Base-by-base conservation (phyloP, 352 stramenopile species). In the Pythium vanterpoolii region DNA sequence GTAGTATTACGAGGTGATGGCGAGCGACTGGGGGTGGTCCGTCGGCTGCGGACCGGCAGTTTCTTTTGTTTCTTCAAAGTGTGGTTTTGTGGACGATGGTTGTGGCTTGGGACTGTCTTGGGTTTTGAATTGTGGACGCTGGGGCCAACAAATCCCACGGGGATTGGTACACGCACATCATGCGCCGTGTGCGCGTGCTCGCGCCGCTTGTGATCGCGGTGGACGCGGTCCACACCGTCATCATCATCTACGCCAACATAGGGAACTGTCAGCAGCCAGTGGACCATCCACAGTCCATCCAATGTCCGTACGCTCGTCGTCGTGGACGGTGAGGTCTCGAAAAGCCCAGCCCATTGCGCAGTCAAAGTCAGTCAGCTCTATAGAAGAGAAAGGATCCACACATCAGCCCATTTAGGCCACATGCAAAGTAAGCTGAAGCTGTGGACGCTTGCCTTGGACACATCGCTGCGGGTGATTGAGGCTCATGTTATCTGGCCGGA, bases 291-390 rank as follows among this genome's bases (percentile, higher is more conserved):
- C 34, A 8, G 7, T 8, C n/a, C 34, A 40, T 16, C 14, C 14
- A 40, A 36, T 14, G 31, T 36, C 11, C 50, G 16, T 62, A 76
- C 71, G 62, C 24, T 51, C 21, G 26, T 57, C 28, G 3, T 50
- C 49, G 24, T 60, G 34, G 23, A 43, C 28, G 5, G 26, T 55
- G 7, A 83, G 34, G 36, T 83, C 59, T 14, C 49, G 74, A 45
- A 89, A 85, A 1, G 64, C 66, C 78, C 76, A 90, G 27, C 80
- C 80, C 79, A 88, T 88, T 34, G 59, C 44, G 8, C 85, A 59
- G 8, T 72, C 78, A 51, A 90, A 90, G 26, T 53, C 73, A 26
- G 76, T 69, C 13, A 90, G 62, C 11, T 90, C 80, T 87, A 21
- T 40, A 13, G 6, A 13, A 36, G 14, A 40, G 7, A 11, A 40